Percentiles rank a stretch among this genome's conserved stretches.
Evolutionary conservation across 768 basidiomycete genomes (phyloP).

Genomic region (Russula sp.): DNA sequence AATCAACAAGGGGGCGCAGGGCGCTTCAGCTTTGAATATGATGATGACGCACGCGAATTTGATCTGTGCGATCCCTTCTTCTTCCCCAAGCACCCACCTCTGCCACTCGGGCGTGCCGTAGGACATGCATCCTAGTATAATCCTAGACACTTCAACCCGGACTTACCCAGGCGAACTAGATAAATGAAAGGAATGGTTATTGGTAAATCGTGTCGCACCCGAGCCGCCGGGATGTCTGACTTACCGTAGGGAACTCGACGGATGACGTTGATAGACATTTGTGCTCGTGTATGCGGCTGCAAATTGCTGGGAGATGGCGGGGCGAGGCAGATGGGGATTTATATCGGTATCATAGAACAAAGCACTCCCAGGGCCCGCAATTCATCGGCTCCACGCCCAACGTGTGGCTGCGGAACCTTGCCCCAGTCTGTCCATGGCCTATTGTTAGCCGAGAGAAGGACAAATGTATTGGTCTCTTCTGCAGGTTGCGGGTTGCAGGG

Average conservation of each 20-base stretch:
- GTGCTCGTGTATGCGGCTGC: neutral
- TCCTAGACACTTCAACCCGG: constrained; percentile 36
- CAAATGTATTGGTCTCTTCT: neutral
- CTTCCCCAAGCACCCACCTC: constrained; percentile 41
- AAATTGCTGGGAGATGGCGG: neutral
- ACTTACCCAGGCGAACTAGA: constrained; percentile 35
- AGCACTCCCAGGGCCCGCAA: neutral
- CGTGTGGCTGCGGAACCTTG: neutral
- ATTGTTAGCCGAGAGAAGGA: neutral
- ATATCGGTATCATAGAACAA: neutral
- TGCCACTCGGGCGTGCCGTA: constrained; percentile 38
- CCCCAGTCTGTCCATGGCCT: neutral
- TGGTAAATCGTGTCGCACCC: neutral
- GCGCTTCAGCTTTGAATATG: neutral
- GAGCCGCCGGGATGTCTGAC: neutral
- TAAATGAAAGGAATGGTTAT: too few species aligned
- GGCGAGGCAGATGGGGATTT: neutral
- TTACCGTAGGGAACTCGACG: constrained; percentile 22
- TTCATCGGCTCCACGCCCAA: neutral
- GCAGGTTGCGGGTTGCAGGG: neutral
- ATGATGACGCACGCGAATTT: constrained; percentile 41
- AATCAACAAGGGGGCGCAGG: neutral
- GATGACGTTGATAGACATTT: constrained; percentile 18
- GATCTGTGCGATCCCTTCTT: constrained; percentile 41
- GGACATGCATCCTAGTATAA: constrained; percentile 39